Percentiles rank a stretch among this genome's conserved stretches.
phyloP scores from a whole-genome alignment of 108 stramenopile species.

The Schizochytrium sp. region DNA sequence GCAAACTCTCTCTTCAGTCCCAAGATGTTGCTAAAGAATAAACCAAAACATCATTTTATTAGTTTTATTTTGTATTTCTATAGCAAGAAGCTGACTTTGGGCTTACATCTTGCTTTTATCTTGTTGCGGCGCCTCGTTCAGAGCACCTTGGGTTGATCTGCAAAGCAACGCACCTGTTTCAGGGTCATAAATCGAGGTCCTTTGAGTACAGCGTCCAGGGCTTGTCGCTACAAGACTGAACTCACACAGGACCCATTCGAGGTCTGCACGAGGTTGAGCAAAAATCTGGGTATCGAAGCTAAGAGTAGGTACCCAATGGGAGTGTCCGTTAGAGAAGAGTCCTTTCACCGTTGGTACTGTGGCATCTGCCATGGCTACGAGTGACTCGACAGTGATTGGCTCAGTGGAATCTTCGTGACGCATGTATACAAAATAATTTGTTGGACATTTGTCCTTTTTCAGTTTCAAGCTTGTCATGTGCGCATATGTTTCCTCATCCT shows the following conservation, averaged over 20 bases:
- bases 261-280: neutral
- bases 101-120: slow-evolving; percentile 6
- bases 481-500: neutral
- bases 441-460: neutral
- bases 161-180: slow-evolving; percentile 4
- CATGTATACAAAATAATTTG: neutral
- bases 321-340: neutral
- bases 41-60: too few species aligned
- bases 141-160: neutral
- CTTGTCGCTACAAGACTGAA: slow-evolving; percentile 11
- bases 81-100: too few species aligned
- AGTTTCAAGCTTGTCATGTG: neutral
- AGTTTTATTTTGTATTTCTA: too few species aligned
- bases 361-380: neutral
- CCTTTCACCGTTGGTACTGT: neutral
- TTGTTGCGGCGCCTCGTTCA: neutral
- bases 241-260: slow-evolving; percentile 33
- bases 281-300: neutral
- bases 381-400: slow-evolving; percentile 10
- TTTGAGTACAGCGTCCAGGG: neutral
- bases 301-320: neutral
- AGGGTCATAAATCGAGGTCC: neutral
- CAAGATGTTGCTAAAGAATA: too few species aligned
- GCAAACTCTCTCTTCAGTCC: too few species aligned
- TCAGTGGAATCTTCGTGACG: neutral